Base-by-base conservation (phyloP, 192 early-diverging fungal species). In the Podila verticillata region DNA sequence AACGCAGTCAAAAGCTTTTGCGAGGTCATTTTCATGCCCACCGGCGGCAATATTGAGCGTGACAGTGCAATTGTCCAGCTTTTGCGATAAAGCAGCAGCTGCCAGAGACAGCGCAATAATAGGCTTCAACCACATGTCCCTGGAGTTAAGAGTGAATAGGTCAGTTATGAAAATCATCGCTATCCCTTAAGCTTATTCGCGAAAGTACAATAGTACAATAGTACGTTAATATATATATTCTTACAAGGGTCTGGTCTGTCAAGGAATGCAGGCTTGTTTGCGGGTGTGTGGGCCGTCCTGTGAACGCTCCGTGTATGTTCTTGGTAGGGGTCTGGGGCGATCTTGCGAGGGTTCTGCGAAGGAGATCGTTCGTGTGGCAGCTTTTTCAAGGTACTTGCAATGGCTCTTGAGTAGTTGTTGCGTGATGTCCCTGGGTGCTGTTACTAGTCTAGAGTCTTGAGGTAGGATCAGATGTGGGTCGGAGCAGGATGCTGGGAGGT, bases 161-260 rank as follows among this genome's bases (percentile, higher is more conserved):
- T 57, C 28, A 57, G 56, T 22, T 57, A 57, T 57, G 56, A 22
- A 57, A 24, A 57, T 57, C 56, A 2, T 57, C 15, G n/a, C 7
- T 57, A 28, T n/a, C 22, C 56, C 5, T 17, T 24, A 57, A 57
- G 28, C 6, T 0, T 57, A 8, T 1, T 57, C 15, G 56, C n/a
- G 56, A 57, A 57, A 57, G 56, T 57, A 22, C 56, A 24, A 57
- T 57, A 6, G n/a, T n/a, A n/a, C n/a, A n/a, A n/a, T n/a, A n/a
- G n/a, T n/a, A n/a, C n/a, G n/a, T n/a, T n/a, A n/a, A n/a, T n/a
- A n/a, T n/a, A n/a, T n/a, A 57, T 24, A 57, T 1, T 57, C 56
- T 57, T 57, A 57, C 56, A 24, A 57, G n/a, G 56, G 22, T 57
- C 22, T 57, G 56, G 56, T 57, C 56, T 57, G 56, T 57, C 56